These are phyloP conservation scores for Aspergillus sp. DNA, from an alignment of 2,329 filamentous ascomycete genomes.

Conservation along the genomic window DNA sequence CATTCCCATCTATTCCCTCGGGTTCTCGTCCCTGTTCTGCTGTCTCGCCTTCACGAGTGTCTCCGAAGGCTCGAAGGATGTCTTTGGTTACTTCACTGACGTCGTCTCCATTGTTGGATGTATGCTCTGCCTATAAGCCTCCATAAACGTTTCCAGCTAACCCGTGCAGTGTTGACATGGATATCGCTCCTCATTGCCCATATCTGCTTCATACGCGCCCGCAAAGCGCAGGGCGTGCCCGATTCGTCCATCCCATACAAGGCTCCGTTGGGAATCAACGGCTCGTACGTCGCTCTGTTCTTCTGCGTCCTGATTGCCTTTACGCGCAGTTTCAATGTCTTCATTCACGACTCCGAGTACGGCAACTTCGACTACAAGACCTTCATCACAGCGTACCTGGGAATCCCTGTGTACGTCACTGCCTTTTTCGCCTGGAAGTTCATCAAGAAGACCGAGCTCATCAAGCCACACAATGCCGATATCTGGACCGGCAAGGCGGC, in stretches of 20 bases:
- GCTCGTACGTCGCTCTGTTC: constrained; percentile 65
- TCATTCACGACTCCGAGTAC: constrained; percentile 52
- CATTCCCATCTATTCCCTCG: constrained; percentile 66
- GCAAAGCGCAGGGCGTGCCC: constrained; percentile 59
- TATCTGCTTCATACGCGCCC: constrained; percentile 64
- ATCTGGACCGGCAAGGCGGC: constrained; percentile 71
- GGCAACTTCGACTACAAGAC: constrained; percentile 68
- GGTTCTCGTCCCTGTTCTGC: constrained; percentile 58
- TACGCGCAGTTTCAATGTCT: constrained; percentile 79
- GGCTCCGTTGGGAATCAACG: constrained; percentile 71
- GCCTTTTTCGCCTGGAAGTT: constrained; percentile 69
- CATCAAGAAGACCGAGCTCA: constrained; percentile 52
- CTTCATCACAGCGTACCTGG: constrained; percentile 75
- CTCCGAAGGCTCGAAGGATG: constrained; percentile 45
- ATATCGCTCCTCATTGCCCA: constrained; percentile 68
- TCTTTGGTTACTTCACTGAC: constrained; percentile 57
- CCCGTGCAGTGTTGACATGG: constrained; percentile 59
- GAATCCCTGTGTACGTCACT: constrained; percentile 71
- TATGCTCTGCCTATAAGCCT: neutral
- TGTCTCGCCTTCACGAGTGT: constrained; percentile 68
- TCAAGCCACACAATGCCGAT: constrained; percentile 62
- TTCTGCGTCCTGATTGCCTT: constrained; percentile 72
- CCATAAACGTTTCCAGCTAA: neutral
- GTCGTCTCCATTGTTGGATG: constrained; percentile 1
- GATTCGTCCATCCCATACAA: constrained; percentile 60